Evolutionary conservation across 2,329 filamentous ascomycete genomes (phyloP).

Genomic region (Colletotrichum costaricense): DNA sequence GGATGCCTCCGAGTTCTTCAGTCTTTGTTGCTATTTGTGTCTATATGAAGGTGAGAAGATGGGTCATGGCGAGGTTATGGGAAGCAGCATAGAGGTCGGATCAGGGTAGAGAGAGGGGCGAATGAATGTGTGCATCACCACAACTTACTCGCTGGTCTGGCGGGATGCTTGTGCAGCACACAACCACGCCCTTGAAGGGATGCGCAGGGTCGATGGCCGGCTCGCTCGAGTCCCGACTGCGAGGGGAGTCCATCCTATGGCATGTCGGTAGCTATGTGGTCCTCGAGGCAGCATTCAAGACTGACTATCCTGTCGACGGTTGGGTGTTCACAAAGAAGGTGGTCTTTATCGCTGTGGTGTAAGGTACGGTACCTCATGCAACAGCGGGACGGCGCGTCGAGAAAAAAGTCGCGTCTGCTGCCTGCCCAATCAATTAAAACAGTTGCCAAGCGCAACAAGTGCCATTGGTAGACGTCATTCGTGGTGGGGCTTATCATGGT

Average conservation of each 20-base stretch:
- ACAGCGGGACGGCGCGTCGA: constrained; percentile 22
- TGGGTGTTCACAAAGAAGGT: neutral
- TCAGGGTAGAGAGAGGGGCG: neutral
- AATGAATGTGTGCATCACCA: constrained; percentile 3
- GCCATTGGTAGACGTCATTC: constrained; percentile 27
- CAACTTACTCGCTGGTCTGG: constrained; percentile 79
- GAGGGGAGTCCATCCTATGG: constrained; percentile 27
- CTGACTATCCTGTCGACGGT: neutral
- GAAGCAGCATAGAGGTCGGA: neutral
- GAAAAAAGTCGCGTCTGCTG: constrained; percentile 35
- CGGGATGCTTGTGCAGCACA: constrained; percentile 89
- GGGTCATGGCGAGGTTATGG: neutral
- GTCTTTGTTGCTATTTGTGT: constrained; percentile 72
- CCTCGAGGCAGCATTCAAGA: neutral
- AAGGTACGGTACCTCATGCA: neutral
- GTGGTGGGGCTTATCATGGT: neutral
- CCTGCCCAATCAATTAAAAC: constrained; percentile 30
- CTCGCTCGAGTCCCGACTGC: constrained; percentile 36
- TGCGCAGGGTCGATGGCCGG: constrained; percentile 65
- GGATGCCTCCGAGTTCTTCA: constrained; percentile 83
- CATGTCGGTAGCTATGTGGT: constrained; percentile 16
- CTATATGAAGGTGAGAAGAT: constrained; percentile 44
- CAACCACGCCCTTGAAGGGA: constrained; percentile 77
- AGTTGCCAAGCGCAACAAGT: neutral
- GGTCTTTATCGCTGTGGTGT: neutral